Evolutionary conservation across 106 monocot genomes (phyloP).

Genomic region (Phalaenopsis equestris): DNA sequence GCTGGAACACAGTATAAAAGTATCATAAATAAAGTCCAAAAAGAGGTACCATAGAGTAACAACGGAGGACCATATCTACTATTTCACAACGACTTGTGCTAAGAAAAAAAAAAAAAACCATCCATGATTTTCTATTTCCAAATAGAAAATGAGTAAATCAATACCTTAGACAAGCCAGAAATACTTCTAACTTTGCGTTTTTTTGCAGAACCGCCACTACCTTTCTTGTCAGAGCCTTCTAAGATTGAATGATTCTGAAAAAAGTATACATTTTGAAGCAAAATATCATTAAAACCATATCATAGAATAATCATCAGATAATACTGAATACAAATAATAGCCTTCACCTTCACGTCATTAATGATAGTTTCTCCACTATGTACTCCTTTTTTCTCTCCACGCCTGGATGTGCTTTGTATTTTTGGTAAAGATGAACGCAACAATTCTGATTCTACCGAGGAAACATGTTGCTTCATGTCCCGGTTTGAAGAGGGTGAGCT

Average conservation of each 20-base stretch:
- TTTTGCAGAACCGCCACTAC: slow-evolving; percentile 25
- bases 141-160: neutral
- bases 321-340: neutral
- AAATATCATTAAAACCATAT: neutral
- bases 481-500: slow-evolving; percentile 22
- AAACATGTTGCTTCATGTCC: slow-evolving; percentile 9
- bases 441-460: slow-evolving; percentile 21
- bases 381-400: slow-evolving; percentile 25
- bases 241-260: slow-evolving; percentile 25
- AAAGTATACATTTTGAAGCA: neutral
- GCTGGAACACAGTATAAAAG: neutral
- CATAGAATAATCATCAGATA: neutral
- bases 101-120: neutral
- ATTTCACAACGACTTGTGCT: neutral
- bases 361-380: slow-evolving; percentile 9
- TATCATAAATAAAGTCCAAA: neutral
- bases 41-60: neutral
- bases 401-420: slow-evolving; percentile 21
- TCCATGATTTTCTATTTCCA: neutral
- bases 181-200: slow-evolving; percentile 59
- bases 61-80: neutral
- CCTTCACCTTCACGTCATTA: slow-evolving; percentile 32
- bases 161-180: slow-evolving; percentile 65
- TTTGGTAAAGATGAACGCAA: slow-evolving; percentile 24
- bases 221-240: slow-evolving; percentile 12